Evolutionary conservation across 2,329 filamentous ascomycete genomes (phyloP).

Genomic region (Graphilbum sp.): DNA sequence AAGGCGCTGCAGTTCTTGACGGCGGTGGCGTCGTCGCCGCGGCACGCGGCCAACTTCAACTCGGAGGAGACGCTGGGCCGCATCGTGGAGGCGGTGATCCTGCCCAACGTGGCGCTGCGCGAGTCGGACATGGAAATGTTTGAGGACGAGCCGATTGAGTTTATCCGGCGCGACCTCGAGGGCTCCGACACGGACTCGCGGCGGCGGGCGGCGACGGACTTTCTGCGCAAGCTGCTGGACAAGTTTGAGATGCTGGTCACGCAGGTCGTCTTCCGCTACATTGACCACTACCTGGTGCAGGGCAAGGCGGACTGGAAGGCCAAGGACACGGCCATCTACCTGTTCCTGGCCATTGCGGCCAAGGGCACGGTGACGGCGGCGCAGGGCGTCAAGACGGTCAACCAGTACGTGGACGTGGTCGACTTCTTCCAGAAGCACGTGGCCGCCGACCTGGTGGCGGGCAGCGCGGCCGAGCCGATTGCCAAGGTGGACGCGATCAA

Average conservation of each 20-base stretch:
- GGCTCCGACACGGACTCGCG: slow-evolving; percentile 92
- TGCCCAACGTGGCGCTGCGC: slow-evolving; percentile 81
- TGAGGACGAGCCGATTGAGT: slow-evolving; percentile 97
- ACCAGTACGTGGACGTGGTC: slow-evolving; percentile 72
- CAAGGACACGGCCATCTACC: slow-evolving; percentile 95
- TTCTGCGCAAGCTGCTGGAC: slow-evolving; percentile 74
- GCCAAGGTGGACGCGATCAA: slow-evolving; percentile 97
- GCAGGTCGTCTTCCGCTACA: slow-evolving; percentile 71
- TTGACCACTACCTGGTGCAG: slow-evolving; percentile 71
- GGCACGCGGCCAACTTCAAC: slow-evolving; percentile 76
- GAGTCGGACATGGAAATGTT: slow-evolving; percentile 93
- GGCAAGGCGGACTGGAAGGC: slow-evolving; percentile 80
- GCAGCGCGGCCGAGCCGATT: slow-evolving; percentile 57
- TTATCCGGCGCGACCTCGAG: slow-evolving; percentile 86
- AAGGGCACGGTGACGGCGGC: slow-evolving; percentile 77
- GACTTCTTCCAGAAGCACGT: slow-evolving; percentile 92
- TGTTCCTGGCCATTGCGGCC: slow-evolving; percentile 86
- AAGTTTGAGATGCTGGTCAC: slow-evolving; percentile 80
- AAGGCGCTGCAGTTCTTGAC: slow-evolving; percentile 90
- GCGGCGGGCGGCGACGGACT: slow-evolving; percentile 83
- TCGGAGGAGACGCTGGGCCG: slow-evolving; percentile 62
- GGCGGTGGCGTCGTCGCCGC: slow-evolving; percentile 60
- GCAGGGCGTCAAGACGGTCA: slow-evolving; percentile 82
- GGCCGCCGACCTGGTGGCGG: slow-evolving; percentile 68
- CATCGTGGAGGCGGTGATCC: slow-evolving; percentile 87